phyloP scores from a whole-genome alignment of 371 early-diverging fungal genomes.

The Rhizopus sp. region DNA sequence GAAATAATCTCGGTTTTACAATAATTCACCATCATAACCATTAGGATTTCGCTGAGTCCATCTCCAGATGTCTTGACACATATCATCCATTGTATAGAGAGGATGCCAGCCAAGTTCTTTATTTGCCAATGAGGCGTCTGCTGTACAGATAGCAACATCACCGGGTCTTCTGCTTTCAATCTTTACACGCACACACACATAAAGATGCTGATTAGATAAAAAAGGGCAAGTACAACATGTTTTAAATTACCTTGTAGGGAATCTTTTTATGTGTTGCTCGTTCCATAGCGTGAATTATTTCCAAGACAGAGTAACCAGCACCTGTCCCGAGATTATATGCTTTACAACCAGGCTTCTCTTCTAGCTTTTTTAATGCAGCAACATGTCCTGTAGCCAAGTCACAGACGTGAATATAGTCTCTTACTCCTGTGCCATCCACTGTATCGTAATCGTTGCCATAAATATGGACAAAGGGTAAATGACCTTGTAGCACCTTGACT shows the following conservation, averaged over 20 bases:
- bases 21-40: slow-evolving; percentile 54
- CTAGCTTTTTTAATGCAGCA: slow-evolving; percentile 74
- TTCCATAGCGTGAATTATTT: slow-evolving; percentile 82
- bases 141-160: slow-evolving; percentile 81
- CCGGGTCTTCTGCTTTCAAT: slow-evolving; percentile 74
- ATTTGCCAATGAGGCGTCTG: slow-evolving; percentile 73
- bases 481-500: slow-evolving; percentile 78
- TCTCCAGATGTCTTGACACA: slow-evolving; percentile 89
- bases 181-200: slow-evolving; percentile 7
- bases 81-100: slow-evolving; percentile 68
- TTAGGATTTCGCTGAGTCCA: slow-evolving; percentile 78
- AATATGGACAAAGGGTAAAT: slow-evolving; percentile 70
- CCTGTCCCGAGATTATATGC: slow-evolving; percentile 91
- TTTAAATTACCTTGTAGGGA: slow-evolving; percentile 53
- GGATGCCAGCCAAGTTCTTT: slow-evolving; percentile 79
- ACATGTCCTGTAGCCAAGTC: slow-evolving; percentile 90
- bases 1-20: slow-evolving; percentile 11
- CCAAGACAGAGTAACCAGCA: slow-evolving; percentile 71
- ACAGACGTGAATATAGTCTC: slow-evolving; percentile 91
- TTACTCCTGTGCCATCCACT: slow-evolving; percentile 88
- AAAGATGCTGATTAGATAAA: background rate
- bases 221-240: slow-evolving; percentile 11
- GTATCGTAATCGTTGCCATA: slow-evolving; percentile 89
- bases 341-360: slow-evolving; percentile 57
- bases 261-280: slow-evolving; percentile 64